Base-by-base conservation (phyloP, 768 basidiomycete genomes). In the Termitomyces sp. region DNA sequence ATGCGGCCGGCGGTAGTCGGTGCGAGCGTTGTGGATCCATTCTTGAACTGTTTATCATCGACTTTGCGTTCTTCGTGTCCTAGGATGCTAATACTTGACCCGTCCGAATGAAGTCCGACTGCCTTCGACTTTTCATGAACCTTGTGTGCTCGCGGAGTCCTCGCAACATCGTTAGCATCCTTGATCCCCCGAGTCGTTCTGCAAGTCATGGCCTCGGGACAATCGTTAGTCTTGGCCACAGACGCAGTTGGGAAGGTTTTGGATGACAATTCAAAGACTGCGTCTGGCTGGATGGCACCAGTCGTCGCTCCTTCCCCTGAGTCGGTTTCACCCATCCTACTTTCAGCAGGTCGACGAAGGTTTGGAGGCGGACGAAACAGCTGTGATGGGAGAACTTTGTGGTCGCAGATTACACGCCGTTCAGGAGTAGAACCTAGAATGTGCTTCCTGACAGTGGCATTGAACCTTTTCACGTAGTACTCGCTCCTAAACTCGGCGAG, bases 181-280 rank as follows among this genome's bases (percentile, higher is more conserved):
- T 46, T 46, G 16, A 16, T 13, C 8, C 20, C n/a, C 39, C 65
- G 70, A 48, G 72, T 68, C 31, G 67, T 57, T 47, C 67, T 69
- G 48, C 73, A 41, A 39, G 72, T 69, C 41, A 76, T 68, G 7
- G 72, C 71, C 1, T 74, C 68, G 39, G 72, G 62, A 58, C 74
- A 73, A 48, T 73, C 68, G 24, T 74, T 69, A 12, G 68, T 24
- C 9, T 15, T 52, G 18, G 51, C 6, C 8, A 5, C 66, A 18
- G 68, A 65, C 54, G 75, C 58, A 20, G 71, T 66, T 22, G 75
- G 70, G 11, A 76, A 68, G 52, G 81, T 73, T 34, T 64, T 74
- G 11, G 78, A 70, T 75, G 81, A 79, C n/a, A 76, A 69, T 18
- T 76, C 72, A 33, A 62, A 68, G n/a, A 67, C 34, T 62, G 67